Evolutionary conservation across 495 filamentous ascomycete species (phyloP).

Genomic region (Penicillium lagena): DNA sequence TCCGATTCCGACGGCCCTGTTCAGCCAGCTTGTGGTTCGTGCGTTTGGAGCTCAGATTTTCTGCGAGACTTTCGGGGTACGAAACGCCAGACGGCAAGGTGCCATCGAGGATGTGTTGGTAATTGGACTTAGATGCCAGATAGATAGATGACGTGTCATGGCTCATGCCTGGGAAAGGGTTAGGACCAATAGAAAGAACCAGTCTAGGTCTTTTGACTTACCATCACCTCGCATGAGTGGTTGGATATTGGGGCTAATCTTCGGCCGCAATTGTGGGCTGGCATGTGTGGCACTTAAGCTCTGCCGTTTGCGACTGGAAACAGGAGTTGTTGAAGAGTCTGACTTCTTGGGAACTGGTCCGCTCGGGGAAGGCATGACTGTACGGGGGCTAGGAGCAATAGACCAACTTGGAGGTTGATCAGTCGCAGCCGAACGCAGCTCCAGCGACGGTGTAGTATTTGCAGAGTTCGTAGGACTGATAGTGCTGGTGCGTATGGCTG

Average conservation of each 20-base stretch:
- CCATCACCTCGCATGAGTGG: conserved; percentile 75
- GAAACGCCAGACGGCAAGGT: conserved; percentile 83
- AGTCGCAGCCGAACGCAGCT: conserved; percentile 18
- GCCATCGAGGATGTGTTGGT: conserved; percentile 94
- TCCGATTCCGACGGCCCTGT: conserved; percentile 89
- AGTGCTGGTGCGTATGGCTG: conserved; percentile 21
- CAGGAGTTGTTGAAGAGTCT: conserved; percentile 25
- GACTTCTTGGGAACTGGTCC: conserved; percentile 35
- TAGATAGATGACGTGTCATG: conserved; percentile 60
- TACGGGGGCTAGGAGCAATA: conserved; percentile 29
- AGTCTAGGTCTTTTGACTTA: conserved; percentile 28
- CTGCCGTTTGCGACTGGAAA: conserved; percentile 54
- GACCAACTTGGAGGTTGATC: conserved; percentile 18
- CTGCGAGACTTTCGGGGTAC: conserved; percentile 85
- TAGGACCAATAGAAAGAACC: too few relatives aligned
- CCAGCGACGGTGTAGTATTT: conserved; percentile 23
- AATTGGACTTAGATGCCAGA: conserved; percentile 91
- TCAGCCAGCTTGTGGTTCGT: conserved; percentile 98
- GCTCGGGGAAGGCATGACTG: conserved; percentile 38
- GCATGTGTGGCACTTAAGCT: conserved; percentile 72
- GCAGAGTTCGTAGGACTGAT: conserved; percentile 23
- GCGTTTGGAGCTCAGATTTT: conserved; percentile 90
- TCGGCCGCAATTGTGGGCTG: conserved; percentile 80
- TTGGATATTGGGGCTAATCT: conserved; percentile 91
- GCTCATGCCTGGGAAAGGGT: conserved; percentile 34